Conservation (phyloP, 2,329 filamentous ascomycete species). For the Monosporascus sp. region DNA sequence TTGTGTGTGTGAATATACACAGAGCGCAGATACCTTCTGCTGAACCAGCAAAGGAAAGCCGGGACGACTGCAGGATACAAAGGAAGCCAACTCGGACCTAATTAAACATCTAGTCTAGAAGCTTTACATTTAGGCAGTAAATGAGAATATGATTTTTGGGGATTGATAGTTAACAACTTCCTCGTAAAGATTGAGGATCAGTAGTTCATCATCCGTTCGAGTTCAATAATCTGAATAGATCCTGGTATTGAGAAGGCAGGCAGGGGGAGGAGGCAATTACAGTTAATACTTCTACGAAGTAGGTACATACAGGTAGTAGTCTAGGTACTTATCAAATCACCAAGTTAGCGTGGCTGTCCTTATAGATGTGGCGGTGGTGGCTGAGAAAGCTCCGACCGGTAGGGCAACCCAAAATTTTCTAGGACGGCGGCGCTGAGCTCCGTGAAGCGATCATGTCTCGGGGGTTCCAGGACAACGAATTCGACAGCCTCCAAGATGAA, state of each 20-base stretch:
- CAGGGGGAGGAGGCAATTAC: background rate
- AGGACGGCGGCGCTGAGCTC: background rate
- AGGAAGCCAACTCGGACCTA: too few species aligned
- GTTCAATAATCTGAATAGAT: too few species aligned
- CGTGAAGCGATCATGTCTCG: background rate
- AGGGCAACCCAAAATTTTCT: background rate
- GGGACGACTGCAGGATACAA: too few species aligned
- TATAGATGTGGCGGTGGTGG: background rate
- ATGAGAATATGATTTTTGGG: too few species aligned
- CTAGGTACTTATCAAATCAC: background rate
- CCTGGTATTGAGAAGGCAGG: background rate
- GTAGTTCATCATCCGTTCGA: too few species aligned
- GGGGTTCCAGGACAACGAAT: background rate
- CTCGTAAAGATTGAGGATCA: too few species aligned
- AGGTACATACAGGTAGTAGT: background rate
- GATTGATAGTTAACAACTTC: too few species aligned
- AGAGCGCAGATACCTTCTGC: too few species aligned
- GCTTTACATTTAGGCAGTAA: too few species aligned
- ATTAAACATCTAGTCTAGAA: too few species aligned
- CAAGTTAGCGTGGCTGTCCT: background rate
- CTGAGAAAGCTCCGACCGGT: background rate
- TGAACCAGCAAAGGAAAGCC: too few species aligned
- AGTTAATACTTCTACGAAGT: background rate
- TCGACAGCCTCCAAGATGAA: slow-evolving; percentile 35
- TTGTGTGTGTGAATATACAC: too few species aligned